Evolutionary conservation across 495 filamentous ascomycete genomes (phyloP).

Genomic region (Penicillium atrosanguineum): DNA sequence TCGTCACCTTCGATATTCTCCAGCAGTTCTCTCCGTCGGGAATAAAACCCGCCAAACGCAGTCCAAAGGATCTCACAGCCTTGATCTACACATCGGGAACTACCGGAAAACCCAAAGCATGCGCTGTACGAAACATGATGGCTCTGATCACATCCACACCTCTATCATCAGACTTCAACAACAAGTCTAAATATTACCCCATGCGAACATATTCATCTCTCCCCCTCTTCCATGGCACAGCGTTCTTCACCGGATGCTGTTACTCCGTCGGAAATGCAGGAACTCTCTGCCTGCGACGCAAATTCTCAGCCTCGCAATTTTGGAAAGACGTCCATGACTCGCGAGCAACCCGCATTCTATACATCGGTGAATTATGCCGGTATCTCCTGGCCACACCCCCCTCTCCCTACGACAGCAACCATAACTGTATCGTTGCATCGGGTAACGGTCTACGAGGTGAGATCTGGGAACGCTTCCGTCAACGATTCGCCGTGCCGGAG

Average conservation of each 20-base stretch:
- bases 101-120: constrained; percentile 89
- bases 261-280: constrained; percentile 40
- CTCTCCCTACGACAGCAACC: constrained; percentile 67
- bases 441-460: constrained; percentile 92
- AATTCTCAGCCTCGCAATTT: constrained; percentile 84
- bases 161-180: constrained; percentile 32
- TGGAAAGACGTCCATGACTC: constrained; percentile 78
- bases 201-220: constrained; percentile 86
- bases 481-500: constrained; percentile 75
- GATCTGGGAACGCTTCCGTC: constrained; percentile 83
- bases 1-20: constrained; percentile 42
- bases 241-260: constrained; percentile 63
- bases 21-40: constrained; percentile 36
- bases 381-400: constrained; percentile 80
- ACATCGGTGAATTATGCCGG: constrained; percentile 90
- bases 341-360: constrained; percentile 80
- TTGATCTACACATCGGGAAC: constrained; percentile 88
- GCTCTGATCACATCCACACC: constrained; percentile 44
- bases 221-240: constrained; percentile 86
- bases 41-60: constrained; percentile 34
- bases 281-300: constrained; percentile 54
- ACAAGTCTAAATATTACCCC: constrained; percentile 42
- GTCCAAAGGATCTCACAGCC: constrained; percentile 54
- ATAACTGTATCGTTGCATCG: constrained; percentile 71
- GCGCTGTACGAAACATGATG: constrained; percentile 66